phyloP scores from a whole-genome alignment of 768 basidiomycete species.

The Suillus fuscotomentosus region DNA sequence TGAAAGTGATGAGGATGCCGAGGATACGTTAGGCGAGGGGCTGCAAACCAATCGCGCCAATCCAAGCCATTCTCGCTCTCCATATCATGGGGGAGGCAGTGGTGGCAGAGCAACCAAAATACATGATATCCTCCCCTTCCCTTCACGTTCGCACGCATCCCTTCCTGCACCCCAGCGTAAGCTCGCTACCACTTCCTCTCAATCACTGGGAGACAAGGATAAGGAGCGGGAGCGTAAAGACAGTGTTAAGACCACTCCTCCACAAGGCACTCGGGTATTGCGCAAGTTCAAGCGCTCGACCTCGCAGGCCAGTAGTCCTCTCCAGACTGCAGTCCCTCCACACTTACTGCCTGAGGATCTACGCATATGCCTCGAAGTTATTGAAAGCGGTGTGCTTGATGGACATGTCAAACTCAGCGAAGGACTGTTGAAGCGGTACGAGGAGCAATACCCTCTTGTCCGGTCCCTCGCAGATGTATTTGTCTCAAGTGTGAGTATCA shows the following conservation, averaged over 20 bases:
- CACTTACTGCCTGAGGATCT: conserved; percentile 87
- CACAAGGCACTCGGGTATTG: conserved; percentile 49
- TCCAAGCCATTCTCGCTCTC: conserved; percentile 70
- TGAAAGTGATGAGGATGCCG: conserved; percentile 66
- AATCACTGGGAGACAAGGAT: conserved; percentile 58
- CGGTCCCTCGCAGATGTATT: conserved; percentile 95
- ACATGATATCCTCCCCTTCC: conserved; percentile 64
- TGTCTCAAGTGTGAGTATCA: conserved; percentile 75
- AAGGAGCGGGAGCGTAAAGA: conserved; percentile 51
- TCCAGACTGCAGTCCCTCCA: conserved; percentile 59
- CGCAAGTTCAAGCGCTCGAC: conserved; percentile 70
- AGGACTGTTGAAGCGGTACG: conserved; percentile 85
- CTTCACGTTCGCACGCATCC: conserved; percentile 77
- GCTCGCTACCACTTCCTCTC: conserved; percentile 58
- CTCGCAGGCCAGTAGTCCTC: conserved; percentile 44
- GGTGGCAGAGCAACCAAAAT: conserved; percentile 39
- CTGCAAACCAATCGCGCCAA: conserved; percentile 23
- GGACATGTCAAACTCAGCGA: conserved; percentile 87
- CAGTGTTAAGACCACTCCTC: conserved; percentile 34
- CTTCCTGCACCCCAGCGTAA: conserved; percentile 67
- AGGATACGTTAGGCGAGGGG: conserved; percentile 43
- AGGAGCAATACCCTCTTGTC: conserved; percentile 94
- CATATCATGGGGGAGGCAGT: conserved; percentile 56
- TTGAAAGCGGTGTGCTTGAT: conserved; percentile 82
- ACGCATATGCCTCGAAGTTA: conserved; percentile 79